Evolutionary conservation across 2,329 filamentous ascomycete genomes (phyloP).

Genomic region (Aspergillus carbonarius): DNA sequence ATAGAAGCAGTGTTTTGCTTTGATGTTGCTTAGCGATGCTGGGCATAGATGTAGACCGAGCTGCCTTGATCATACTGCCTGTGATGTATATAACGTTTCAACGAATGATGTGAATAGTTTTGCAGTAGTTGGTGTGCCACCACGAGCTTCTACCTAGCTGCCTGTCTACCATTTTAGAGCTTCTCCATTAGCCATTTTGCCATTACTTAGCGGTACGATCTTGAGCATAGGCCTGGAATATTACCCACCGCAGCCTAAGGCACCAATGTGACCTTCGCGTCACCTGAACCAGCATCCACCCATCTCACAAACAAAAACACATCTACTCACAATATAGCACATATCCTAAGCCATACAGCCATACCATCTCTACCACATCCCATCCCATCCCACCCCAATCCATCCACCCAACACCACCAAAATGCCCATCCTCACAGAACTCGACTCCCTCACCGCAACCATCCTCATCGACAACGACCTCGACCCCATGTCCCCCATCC

Average conservation of each 20-base stretch:
- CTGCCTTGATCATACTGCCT: neutral
- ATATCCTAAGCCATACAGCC: no score
- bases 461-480: conserved; percentile 58
- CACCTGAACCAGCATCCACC: no score
- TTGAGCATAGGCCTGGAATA: no score
- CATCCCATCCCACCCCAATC: neutral
- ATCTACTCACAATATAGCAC: no score
- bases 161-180: no score
- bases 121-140: no score
- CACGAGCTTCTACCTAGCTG: no score
- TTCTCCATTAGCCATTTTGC: no score
- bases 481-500: conserved; percentile 52
- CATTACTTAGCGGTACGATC: no score
- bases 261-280: no score
- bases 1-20: neutral
- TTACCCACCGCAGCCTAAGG: no score
- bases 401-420: neutral
- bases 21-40: neutral
- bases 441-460: conserved; percentile 50
- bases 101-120: neutral
- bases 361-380: neutral
- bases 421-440: conserved; percentile 34
- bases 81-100: conserved; percentile 2
- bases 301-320: no score
- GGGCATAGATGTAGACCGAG: neutral